Percentiles rank a stretch among this genome's conserved stretches.
These are phyloP conservation scores for Vitellaria paradoxa DNA, from an alignment of 179 eudicot species.

Conservation along the genomic window DNA sequence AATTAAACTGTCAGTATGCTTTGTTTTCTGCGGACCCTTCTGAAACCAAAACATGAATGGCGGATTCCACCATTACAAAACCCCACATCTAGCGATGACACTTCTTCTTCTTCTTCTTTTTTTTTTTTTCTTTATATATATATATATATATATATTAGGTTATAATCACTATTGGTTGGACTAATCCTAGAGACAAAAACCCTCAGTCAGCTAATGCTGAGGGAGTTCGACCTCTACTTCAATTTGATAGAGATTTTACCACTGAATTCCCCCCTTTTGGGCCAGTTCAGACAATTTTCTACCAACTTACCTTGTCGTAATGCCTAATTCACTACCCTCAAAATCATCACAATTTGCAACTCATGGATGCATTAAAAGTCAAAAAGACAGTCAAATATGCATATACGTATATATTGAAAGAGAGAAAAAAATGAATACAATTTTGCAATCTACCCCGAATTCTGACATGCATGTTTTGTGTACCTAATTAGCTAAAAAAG, in stretches of 20 bases:
- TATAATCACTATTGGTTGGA: too few relatives aligned
- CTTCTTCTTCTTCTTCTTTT: too few relatives aligned
- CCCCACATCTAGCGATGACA: not conserved
- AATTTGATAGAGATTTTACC: too few relatives aligned
- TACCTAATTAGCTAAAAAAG: not conserved
- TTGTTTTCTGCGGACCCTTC: not conserved
- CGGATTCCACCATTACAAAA: not conserved
- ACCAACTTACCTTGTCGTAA: not conserved
- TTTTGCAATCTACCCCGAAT: not conserved
- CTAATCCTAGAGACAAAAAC: too few relatives aligned
- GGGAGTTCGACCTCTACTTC: too few relatives aligned
- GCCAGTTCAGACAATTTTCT: not conserved
- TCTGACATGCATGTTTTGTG: too few relatives aligned
- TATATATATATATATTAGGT: too few relatives aligned
- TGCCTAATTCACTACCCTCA: constrained; percentile 5
- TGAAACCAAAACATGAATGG: not conserved
- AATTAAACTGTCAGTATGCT: not conserved
- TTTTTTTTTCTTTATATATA: too few relatives aligned
- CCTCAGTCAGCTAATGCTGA: too few relatives aligned
- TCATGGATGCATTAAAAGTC: not conserved
- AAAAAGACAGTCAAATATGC: not conserved
- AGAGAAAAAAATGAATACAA: not conserved
- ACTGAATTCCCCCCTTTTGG: too few relatives aligned
- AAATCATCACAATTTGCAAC: constrained; percentile 7
- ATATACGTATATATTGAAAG: not conserved